phyloP scores from a whole-genome alignment of 2,329 filamentous ascomycete species.

The Dryadomyces quercus-mongolicae region DNA sequence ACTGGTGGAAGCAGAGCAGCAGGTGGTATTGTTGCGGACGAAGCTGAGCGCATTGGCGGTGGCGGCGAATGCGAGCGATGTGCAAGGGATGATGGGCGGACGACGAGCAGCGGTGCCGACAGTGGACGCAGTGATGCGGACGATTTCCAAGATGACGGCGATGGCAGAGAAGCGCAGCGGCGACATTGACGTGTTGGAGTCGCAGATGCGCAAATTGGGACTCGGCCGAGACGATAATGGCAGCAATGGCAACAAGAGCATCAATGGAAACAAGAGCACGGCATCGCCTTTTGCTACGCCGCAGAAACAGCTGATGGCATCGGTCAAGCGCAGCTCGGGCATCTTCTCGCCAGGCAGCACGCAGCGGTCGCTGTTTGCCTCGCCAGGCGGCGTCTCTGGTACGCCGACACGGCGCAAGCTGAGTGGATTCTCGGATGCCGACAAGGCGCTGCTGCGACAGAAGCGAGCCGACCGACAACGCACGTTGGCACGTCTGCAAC shows the following conservation, averaged over 20 bases:
- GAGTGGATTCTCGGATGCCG: constrained; percentile 45
- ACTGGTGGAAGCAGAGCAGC: constrained; percentile 69
- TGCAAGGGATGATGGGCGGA: constrained; percentile 24
- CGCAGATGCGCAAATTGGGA: constrained; percentile 65
- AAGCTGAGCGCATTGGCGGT: constrained; percentile 52
- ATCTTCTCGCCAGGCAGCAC: constrained; percentile 19
- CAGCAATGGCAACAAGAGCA: constrained; percentile 24
- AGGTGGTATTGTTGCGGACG: constrained; percentile 65
- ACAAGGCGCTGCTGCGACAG: constrained; percentile 43
- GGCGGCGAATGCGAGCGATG: constrained; percentile 27
- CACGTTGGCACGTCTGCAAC: constrained; percentile 13
- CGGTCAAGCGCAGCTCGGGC: constrained; percentile 20
- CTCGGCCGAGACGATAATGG: constrained; percentile 25
- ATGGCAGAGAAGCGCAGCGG: constrained; percentile 87
- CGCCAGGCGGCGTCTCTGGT: constrained; percentile 10
- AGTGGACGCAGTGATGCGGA: constrained; percentile 82
- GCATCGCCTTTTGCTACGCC: constrained; percentile 28
- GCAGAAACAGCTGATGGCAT: constrained; percentile 19
- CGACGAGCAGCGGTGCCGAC: constrained; percentile 49
- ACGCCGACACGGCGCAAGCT: constrained; percentile 49
- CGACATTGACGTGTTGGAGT: constrained; percentile 82
- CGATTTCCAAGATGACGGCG: constrained; percentile 81
- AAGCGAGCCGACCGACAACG: constrained; percentile 30
- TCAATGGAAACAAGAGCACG: constrained; percentile 14
- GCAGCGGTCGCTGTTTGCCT: constrained; percentile 23